Conservation (phyloP, 768 basidiomycete species). For the Mycena albidolilacea region DNA sequence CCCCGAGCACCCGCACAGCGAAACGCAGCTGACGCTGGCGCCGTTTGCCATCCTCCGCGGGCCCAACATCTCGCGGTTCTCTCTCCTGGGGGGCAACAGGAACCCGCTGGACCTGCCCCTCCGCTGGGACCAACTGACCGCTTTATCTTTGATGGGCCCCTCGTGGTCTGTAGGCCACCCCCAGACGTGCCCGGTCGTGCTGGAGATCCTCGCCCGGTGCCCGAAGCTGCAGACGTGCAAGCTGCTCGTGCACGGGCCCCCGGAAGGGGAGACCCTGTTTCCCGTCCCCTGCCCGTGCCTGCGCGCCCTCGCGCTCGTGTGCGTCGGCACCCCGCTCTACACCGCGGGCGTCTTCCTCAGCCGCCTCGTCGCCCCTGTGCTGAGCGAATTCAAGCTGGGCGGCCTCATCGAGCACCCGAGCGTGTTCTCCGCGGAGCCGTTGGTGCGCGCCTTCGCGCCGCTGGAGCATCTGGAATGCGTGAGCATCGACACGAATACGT, state of each 20-base stretch:
- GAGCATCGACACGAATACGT: slow-evolving; percentile 11
- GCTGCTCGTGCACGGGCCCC: background rate
- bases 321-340: background rate
- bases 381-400: slow-evolving; percentile 2
- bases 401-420: background rate
- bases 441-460: background rate
- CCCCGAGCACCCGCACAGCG: background rate
- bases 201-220: slow-evolving; percentile 1
- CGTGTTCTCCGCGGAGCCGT: background rate
- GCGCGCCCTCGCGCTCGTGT: background rate
- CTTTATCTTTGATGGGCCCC: background rate
- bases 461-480: slow-evolving; percentile 8
- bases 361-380: background rate
- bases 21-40: background rate
- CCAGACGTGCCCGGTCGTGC: background rate
- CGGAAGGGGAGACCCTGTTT: too few species aligned
- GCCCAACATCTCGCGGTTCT: background rate
- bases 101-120: background rate
- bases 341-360: background rate
- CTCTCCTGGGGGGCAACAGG: background rate
- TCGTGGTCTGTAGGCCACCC: background rate
- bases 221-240: slow-evolving; percentile 8
- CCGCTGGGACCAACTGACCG: background rate
- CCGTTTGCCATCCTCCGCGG: background rate
- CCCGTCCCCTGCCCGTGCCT: slow-evolving; percentile 5